Evolutionary conservation across 148 eudicot genomes (phyloP), one percentile per base, ranked within the genome.

Genomic region (Persicaria tinctoria): DNA sequence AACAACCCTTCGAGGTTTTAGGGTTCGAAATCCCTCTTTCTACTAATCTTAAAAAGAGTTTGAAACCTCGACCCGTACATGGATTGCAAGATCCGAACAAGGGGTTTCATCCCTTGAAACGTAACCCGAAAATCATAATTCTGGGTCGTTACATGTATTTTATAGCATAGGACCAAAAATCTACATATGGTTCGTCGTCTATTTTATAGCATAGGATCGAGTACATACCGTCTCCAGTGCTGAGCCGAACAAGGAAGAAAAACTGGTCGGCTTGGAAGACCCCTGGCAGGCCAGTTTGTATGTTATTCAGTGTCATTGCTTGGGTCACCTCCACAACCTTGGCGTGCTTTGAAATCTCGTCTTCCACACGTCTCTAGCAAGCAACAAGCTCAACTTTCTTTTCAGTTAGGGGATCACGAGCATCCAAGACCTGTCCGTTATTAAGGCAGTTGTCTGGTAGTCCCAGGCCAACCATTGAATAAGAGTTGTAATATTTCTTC

Each of bases 241-340:
- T 72, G 88, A 93, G 78, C 72, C 81, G 73, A 93, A 83, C 73
- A 93, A 73, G 56, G 83, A 82, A 57, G 98, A 93, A 84, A 93
- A 93, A 74, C 98, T 93, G 8, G 96, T 89, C 92, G 4, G 98
- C 89, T 76, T 93, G 96, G 56, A 93, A 93, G 72, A 93, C 98
- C 55, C 98, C 98, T 0, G 98, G 98, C 75, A 93, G 80, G 3
- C 98, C 98, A 0, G 98, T 93, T 71, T 93, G 98, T 56, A 93
- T 79, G 77, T 93, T 93, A 78, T 91, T 93, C 79, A 93, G 68
- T 11, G 97, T 93, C 98, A 93, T 89, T 17, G 93, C 96, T 79
- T 88, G 68, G 0, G 98, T 93, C 74, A 93, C 98, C 78, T 93
- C 98, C 38, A 91, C 93, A 5, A 93, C 93, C 81, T 89, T 93